Evolutionary conservation across 2,329 filamentous ascomycete genomes (phyloP), one percentile per base, ranked within the genome.

Genomic region (Nigrospora oryzae): DNA sequence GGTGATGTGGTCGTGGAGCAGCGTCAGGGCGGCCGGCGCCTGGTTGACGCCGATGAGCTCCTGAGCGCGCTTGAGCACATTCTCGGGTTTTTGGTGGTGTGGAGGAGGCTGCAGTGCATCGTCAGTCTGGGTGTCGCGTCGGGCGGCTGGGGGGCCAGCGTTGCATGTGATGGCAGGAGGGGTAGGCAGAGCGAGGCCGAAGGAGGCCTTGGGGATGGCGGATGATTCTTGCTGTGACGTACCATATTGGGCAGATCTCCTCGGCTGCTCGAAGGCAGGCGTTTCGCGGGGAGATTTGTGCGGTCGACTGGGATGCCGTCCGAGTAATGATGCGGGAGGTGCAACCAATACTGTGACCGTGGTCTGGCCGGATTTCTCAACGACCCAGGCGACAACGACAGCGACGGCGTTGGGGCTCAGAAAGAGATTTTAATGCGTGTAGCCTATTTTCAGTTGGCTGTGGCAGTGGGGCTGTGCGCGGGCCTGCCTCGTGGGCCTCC

Each of bases 41-140:
- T 98, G 93, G 66, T 87, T 86, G 63, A 98, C 93, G 64, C 89
- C 93, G 74, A 97, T 96, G 71, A 98, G 88, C 77, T 98, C 93
- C 71, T 97, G 86, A 53, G 93, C 93, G 69, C 93, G 84, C 82
- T 95, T 95, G 68, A 97, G 83, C 66, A 96, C 90, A 84, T 98
- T 98, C 77, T 98, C 93, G 63, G 93, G 93, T 71, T 95, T 95
- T 67, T 93, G 90, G 69, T 97, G 89, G 58, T 89, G 86, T 73
- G 90, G 90, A 66, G 93, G 93, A 76, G 93, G 89, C 93, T 91
- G 19, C 8, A 10, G 23, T 28, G 8, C 23, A 28, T 10, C 23
- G 23, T 28, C 23, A 28, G 23, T 28, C 23, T 28, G 23, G 23
- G 8, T 7, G 23, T 28, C 23, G 23, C 8, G 23, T 28, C 23